phyloP scores from a whole-genome alignment of 2,329 filamentous ascomycete genomes.

The Lachnellula arida region DNA sequence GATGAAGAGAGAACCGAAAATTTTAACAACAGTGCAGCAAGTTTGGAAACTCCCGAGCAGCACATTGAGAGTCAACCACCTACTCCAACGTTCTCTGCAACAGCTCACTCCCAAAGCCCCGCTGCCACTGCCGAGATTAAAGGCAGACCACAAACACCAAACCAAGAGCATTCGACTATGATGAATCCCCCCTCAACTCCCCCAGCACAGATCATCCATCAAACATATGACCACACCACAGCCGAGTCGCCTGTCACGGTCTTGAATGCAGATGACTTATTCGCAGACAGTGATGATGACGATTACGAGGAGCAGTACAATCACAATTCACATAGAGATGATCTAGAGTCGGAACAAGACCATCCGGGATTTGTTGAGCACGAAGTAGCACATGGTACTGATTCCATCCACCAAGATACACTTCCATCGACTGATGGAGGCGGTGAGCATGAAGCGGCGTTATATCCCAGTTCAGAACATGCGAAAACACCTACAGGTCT shows the following conservation, averaged over 20 bases:
- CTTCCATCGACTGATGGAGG: too few relatives aligned
- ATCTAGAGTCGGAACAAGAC: too few relatives aligned
- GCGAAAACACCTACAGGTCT: conserved; percentile 4
- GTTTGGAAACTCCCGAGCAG: too few relatives aligned
- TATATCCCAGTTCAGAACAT: not conserved
- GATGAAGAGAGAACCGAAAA: too few relatives aligned
- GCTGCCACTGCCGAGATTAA: too few relatives aligned
- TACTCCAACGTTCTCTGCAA: too few relatives aligned
- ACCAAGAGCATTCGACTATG: not conserved
- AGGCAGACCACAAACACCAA: not conserved
- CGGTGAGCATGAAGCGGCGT: not conserved
- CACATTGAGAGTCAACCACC: too few relatives aligned
- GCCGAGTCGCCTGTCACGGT: conserved; percentile 13
- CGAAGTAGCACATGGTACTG: too few relatives aligned
- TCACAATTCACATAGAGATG: not conserved
- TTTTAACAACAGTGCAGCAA: too few relatives aligned
- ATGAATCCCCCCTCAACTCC: not conserved
- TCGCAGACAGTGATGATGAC: conserved; percentile 10
- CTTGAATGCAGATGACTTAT: conserved; percentile 8
- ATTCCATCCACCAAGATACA: not conserved
- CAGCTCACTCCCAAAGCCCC: too few relatives aligned
- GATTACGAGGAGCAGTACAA: not conserved
- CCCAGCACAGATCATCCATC: not conserved
- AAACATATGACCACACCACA: not conserved
- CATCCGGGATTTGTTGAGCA: not conserved